A percentile compares a stretch with the other conserved stretches of the same genome.
These are phyloP conservation scores for Boletus barrowsii DNA, from an alignment of 768 basidiomycete genomes.

Conservation along the genomic window DNA sequence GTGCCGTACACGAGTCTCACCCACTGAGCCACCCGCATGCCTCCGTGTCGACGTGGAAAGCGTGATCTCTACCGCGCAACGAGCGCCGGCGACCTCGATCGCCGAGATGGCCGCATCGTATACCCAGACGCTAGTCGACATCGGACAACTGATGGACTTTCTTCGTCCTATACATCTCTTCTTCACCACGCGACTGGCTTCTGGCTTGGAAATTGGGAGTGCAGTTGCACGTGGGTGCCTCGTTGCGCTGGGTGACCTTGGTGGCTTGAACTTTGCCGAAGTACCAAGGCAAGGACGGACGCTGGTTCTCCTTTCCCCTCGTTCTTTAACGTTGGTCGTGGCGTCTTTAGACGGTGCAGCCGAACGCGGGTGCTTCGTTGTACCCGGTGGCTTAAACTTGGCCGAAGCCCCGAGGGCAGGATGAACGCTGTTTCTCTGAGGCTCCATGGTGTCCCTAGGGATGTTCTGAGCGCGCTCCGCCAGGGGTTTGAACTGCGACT, in stretches of 20 bases:
- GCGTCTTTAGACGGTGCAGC: constrained; percentile 6
- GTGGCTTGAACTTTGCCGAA: background rate
- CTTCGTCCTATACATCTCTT: constrained; percentile 54
- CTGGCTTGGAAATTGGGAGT: constrained; percentile 1
- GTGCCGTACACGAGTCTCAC: constrained; percentile 19
- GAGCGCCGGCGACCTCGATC: constrained; percentile 30
- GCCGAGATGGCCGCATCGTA: constrained; percentile 51
- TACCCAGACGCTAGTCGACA: constrained; percentile 40
- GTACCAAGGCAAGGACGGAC: background rate
- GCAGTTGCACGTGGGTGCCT: background rate
- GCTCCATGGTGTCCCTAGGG: constrained; percentile 4
- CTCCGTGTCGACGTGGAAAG: constrained; percentile 4
- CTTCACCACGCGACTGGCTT: constrained; percentile 41
- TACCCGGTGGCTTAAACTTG: constrained; percentile 7
- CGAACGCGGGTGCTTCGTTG: background rate
- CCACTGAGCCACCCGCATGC: background rate
- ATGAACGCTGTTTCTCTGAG: constrained; percentile 19
- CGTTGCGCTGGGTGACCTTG: background rate
- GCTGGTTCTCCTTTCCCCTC: constrained; percentile 5
- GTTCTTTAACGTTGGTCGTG: constrained; percentile 1
- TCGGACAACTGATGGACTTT: constrained; percentile 39
- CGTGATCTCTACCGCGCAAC: constrained; percentile 21
- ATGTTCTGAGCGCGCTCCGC: constrained; percentile 33
- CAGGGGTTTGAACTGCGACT: constrained; percentile 55
- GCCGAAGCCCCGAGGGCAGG: constrained; percentile 23